Evolutionary conservation across 257 asterid genomes (phyloP).

Genomic region (Cynanchum wilfordii): DNA sequence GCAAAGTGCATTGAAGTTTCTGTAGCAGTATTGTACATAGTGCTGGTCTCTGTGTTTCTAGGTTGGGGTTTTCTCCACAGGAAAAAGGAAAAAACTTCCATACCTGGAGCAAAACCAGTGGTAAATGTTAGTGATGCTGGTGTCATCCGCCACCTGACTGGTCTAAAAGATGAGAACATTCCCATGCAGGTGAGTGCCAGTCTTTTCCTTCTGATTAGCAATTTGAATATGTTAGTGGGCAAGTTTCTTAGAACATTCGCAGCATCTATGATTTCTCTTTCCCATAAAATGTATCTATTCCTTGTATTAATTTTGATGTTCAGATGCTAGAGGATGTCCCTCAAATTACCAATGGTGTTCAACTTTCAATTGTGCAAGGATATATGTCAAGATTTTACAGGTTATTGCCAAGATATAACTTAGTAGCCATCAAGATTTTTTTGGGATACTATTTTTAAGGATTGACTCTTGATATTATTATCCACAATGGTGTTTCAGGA

Average conservation of each 20-base stretch:
- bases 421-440: constrained; percentile 15
- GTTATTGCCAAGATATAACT: constrained; percentile 31
- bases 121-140: constrained; percentile 65
- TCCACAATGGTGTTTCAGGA: constrained; percentile 51
- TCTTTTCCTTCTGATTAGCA: background rate
- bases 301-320: constrained; percentile 13
- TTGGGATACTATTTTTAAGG: constrained; percentile 13
- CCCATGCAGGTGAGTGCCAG: constrained; percentile 77
- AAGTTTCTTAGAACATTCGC: background rate
- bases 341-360: constrained; percentile 74
- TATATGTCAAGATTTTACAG: constrained; percentile 92
- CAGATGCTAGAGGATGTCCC: constrained; percentile 96
- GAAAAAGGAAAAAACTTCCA: constrained; percentile 50
- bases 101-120: constrained; percentile 60
- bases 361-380: constrained; percentile 95
- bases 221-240: background rate
- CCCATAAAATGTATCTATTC: background rate
- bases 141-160: constrained; percentile 61
- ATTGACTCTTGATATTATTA: constrained; percentile 24
- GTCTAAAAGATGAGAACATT: constrained; percentile 75
- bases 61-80: constrained; percentile 87
- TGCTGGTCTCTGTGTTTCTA: constrained; percentile 67
- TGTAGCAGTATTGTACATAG: constrained; percentile 58
- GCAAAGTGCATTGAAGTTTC: constrained; percentile 91
- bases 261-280: background rate